Percentiles rank a stretch among this genome's conserved stretches.
Conservation (phyloP, 2,329 filamentous ascomycete genomes). For the Diaporthe sp. region DNA sequence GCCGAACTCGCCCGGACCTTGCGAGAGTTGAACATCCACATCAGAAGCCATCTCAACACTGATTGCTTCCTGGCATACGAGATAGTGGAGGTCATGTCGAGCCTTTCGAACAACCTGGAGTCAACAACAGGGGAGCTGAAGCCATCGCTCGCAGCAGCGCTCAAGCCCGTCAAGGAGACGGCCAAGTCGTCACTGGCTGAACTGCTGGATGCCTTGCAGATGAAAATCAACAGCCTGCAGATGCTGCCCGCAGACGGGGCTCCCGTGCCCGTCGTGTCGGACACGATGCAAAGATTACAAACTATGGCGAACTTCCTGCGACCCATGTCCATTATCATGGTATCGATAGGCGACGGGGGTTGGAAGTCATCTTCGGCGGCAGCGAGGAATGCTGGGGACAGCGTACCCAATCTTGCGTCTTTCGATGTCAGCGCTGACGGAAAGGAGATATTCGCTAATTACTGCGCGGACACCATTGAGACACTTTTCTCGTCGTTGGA, state of each 20-base stretch:
- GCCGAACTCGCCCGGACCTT: conserved; percentile 88
- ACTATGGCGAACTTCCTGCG: conserved; percentile 89
- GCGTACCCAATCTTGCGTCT: conserved; percentile 78
- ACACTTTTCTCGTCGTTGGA: conserved; percentile 82
- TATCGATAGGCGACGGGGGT: conserved; percentile 92
- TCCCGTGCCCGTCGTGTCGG: conserved; percentile 81
- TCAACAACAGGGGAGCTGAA: conserved; percentile 89
- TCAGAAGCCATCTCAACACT: conserved; percentile 86
- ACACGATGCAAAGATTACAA: conserved; percentile 89
- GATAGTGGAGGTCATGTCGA: conserved; percentile 90
- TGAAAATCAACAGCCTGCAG: conserved; percentile 75
- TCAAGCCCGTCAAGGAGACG: conserved; percentile 92
- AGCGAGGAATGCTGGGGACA: conserved; percentile 71
- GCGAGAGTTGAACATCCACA: conserved; percentile 89
- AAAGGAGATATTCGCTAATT: conserved; percentile 88
- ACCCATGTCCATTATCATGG: conserved; percentile 89
- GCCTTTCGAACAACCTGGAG: conserved; percentile 84
- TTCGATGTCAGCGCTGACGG: conserved; percentile 94
- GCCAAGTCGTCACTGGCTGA: conserved; percentile 88
- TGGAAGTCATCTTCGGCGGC: conserved; percentile 74
- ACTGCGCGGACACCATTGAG: conserved; percentile 91
- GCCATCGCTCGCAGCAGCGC: conserved; percentile 82
- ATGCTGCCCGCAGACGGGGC: conserved; percentile 84
- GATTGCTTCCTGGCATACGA: conserved; percentile 98
- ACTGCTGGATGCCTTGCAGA: conserved; percentile 85